Evolutionary conservation across 768 basidiomycete genomes (phyloP), one percentile per base, ranked within the genome.

Genomic region (Boletus rubescentipes): DNA sequence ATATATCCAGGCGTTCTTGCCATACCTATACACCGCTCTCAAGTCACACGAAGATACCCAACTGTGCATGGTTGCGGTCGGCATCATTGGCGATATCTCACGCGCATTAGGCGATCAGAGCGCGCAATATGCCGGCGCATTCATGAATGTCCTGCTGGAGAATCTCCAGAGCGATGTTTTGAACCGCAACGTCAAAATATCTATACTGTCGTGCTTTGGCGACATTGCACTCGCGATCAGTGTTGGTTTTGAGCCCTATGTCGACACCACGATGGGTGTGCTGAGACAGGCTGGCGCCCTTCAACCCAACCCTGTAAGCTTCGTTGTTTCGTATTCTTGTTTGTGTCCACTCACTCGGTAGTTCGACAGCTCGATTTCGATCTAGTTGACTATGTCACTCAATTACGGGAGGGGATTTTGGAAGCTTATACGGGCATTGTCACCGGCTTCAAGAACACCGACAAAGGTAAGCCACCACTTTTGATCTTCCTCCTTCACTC

Each of bases 381-480:
- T 57, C 82, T 95, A 52, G 81, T 95, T 52, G 97, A 99, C 60
- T 98, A 98, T 65, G 92, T 96, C 41, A 80, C 84, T 49, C 83
- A 84, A 49, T 79, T 99, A 52, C 85, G 97, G 35, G 97, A 98
- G 64, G 93, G 93, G 41, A 98, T 99, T 60, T 76, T 98, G 31
- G 97, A 99, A 70, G 96, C 97, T 3, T 98, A 97, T 65, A 96
- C 91, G 5, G 95, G 96, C 23, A 87, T 99, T 58, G 86, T 98
- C 55, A 87, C 91, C 35, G 94, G 90, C 0, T 75, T 98, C 66
- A 95, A 94, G 77, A 85, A 84, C 62, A 89, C 88, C 1, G 81
- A 83, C 20, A 86, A 92, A 75, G 82, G 93, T 91, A 51, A 38
- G 55, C 34, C 10, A 6, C 8, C 20, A 26, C 9, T 31, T 49